A percentile compares a stretch with the other conserved stretches of the same genome.
phyloP scores from a whole-genome alignment of 2,329 filamentous ascomycete species.

The Chaetomiaceae sp. region DNA sequence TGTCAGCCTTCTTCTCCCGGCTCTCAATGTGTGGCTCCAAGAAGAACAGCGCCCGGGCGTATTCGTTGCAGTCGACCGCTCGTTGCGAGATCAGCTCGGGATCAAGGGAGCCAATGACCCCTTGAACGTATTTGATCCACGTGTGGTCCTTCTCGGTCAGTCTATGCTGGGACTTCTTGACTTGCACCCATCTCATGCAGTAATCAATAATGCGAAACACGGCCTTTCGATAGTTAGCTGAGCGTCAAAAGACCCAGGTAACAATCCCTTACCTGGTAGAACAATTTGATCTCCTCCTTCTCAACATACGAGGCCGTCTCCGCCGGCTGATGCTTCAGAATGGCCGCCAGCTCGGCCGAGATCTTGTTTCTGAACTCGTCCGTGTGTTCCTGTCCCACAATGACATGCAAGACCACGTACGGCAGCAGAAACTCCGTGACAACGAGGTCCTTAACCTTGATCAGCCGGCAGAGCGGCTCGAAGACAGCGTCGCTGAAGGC shows the following conservation, averaged over 20 bases:
- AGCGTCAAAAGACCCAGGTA: neutral
- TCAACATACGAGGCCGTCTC: slow-evolving; percentile 53
- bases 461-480: slow-evolving; percentile 72
- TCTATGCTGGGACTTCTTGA: slow-evolving; percentile 51
- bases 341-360: slow-evolving; percentile 65
- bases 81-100: slow-evolving; percentile 70
- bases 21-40: slow-evolving; percentile 78
- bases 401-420: slow-evolving; percentile 77
- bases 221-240: slow-evolving; percentile 48
- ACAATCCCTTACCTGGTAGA: slow-evolving; percentile 66
- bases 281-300: slow-evolving; percentile 73
- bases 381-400: slow-evolving; percentile 63
- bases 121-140: slow-evolving; percentile 46
- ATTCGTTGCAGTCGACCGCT: slow-evolving; percentile 91
- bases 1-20: slow-evolving; percentile 44
- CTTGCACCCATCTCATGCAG: slow-evolving; percentile 81
- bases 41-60: slow-evolving; percentile 86
- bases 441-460: slow-evolving; percentile 78
- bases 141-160: slow-evolving; percentile 42
- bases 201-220: slow-evolving; percentile 92
- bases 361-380: slow-evolving; percentile 48
- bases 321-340: slow-evolving; percentile 60
- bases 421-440: slow-evolving; percentile 87
- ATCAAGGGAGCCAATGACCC: slow-evolving; percentile 60
- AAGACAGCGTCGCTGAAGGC: slow-evolving; percentile 74